Evolutionary conservation across 495 filamentous ascomycete species (phyloP).

Genomic region (Penicillium maclennaniae): DNA sequence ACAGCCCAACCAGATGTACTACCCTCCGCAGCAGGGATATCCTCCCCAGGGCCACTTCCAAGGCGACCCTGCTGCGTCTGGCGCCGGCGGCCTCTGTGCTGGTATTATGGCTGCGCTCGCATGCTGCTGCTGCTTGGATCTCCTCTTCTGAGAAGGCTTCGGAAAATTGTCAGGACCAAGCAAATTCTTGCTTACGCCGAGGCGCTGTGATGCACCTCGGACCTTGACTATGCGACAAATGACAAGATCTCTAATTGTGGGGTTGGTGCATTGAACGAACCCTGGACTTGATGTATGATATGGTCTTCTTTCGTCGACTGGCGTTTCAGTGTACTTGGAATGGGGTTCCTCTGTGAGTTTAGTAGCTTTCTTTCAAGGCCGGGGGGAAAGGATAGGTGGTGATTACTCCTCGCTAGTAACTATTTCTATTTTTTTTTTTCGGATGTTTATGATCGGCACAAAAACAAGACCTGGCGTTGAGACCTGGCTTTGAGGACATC

Average conservation of each 20-base stretch:
- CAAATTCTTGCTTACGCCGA: background rate
- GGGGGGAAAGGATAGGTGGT: background rate
- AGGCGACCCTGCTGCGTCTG: slow-evolving; percentile 18
- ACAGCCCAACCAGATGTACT: too few species aligned
- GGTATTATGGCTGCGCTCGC: slow-evolving; percentile 47
- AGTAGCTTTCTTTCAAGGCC: slow-evolving; percentile 1
- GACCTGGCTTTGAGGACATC: slow-evolving; percentile 10
- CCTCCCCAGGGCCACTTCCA: slow-evolving; percentile 43
- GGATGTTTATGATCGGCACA: slow-evolving; percentile 13
- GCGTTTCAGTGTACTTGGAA: background rate
- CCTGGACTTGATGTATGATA: background rate
- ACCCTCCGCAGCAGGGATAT: slow-evolving; percentile 18
- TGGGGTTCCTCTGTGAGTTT: background rate
- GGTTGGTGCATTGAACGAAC: background rate
- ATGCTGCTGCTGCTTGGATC: slow-evolving; percentile 55
- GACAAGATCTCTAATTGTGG: background rate
- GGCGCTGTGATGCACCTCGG: background rate
- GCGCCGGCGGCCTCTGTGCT: slow-evolving; percentile 42
- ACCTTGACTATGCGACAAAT: background rate
- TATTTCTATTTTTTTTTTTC: slow-evolving; percentile 11
- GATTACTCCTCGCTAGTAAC: slow-evolving; percentile 7
- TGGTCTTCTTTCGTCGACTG: background rate
- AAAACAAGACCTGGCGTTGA: slow-evolving; percentile 9
- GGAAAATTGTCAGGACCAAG: background rate
- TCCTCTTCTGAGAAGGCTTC: slow-evolving; percentile 37